phyloP scores from a whole-genome alignment of 148 eudicot species.

The Rhododendron griersonianum region DNA sequence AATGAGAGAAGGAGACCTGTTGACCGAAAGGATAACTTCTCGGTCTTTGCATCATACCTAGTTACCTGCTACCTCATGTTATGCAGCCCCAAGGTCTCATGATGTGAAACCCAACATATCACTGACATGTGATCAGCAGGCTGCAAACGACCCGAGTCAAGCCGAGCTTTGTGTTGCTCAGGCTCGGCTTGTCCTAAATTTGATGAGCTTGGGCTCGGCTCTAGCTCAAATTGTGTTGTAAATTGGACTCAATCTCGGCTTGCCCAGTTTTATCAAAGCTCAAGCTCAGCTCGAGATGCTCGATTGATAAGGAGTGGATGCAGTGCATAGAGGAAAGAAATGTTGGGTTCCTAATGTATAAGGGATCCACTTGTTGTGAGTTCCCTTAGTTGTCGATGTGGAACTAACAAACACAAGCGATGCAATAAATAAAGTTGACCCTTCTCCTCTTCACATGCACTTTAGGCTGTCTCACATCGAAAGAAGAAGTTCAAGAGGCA shows the following conservation, averaged over 20 bases:
- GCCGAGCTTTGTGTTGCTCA: background rate
- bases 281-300: background rate
- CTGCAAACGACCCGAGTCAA: background rate
- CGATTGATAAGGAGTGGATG: background rate
- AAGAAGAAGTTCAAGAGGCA: background rate
- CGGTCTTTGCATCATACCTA: background rate
- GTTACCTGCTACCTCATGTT: background rate
- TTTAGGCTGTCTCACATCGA: background rate
- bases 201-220: background rate
- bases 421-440: background rate
- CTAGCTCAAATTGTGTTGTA: background rate
- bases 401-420: background rate
- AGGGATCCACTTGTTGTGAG: background rate
- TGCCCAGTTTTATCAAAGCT: background rate
- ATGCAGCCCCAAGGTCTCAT: background rate
- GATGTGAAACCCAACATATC: background rate
- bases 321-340: background rate
- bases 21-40: background rate
- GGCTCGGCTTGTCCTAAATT: background rate
- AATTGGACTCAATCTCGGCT: background rate
- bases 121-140: background rate
- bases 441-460: background rate
- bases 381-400: background rate
- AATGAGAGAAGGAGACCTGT: background rate
- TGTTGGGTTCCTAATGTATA: background rate